Evolutionary conservation across 768 basidiomycete genomes (phyloP).

Genomic region (Butyriboletus loyo): DNA sequence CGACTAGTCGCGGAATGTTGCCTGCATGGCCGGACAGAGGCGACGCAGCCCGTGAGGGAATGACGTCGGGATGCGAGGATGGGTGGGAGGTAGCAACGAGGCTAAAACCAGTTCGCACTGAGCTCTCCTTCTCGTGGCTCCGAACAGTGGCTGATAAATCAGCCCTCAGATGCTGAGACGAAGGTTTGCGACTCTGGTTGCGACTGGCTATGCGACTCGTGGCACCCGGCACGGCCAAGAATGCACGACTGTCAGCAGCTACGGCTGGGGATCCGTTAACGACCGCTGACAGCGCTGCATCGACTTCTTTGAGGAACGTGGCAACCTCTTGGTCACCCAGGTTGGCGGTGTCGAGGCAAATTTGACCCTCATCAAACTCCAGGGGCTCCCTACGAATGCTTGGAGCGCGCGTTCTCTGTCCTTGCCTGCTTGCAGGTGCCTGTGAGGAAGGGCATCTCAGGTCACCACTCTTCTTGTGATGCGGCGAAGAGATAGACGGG

Average conservation of each 20-base stretch:
- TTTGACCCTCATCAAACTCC: constrained; percentile 30
- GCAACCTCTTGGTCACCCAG: constrained; percentile 30
- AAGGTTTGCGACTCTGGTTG: constrained; percentile 29
- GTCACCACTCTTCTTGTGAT: constrained; percentile 22
- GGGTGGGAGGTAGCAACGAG: constrained; percentile 29
- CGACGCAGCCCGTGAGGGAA: constrained; percentile 22
- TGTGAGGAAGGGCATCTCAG: constrained; percentile 22
- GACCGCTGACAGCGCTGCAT: constrained; percentile 27
- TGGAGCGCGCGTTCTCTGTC: constrained; percentile 23
- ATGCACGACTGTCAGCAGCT: constrained; percentile 30
- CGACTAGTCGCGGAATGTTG: constrained; percentile 13
- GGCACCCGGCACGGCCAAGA: constrained; percentile 27
- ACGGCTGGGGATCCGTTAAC: constrained; percentile 26
- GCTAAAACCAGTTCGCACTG: constrained; percentile 28
- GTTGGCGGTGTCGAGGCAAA: constrained; percentile 31
- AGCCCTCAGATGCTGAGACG: constrained; percentile 30
- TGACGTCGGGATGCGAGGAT: constrained; percentile 23
- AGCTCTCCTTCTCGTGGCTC: constrained; percentile 24
- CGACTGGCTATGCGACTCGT: constrained; percentile 25
- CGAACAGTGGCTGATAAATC: constrained; percentile 28
- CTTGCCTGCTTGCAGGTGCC: constrained; percentile 27
- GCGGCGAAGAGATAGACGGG: constrained; percentile 25
- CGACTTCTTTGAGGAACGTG: constrained; percentile 31
- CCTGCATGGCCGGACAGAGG: constrained; percentile 22
- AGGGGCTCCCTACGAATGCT: constrained; percentile 29